Percentiles rank a stretch among this genome's conserved stretches.
phyloP scores from a whole-genome alignment of 768 basidiomycete species.

The Cubamyces sp. region DNA sequence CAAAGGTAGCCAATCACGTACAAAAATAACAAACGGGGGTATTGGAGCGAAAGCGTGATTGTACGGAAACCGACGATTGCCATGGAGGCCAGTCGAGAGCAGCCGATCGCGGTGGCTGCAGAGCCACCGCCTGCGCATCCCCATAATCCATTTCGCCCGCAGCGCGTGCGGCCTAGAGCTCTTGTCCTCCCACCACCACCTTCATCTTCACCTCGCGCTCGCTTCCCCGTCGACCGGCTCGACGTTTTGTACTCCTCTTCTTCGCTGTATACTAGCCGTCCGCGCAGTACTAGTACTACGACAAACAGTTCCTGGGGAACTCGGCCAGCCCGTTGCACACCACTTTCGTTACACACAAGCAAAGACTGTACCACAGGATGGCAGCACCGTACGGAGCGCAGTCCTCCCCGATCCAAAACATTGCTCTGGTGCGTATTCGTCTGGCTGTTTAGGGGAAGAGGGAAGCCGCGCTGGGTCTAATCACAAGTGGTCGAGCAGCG shows the following conservation, averaged over 20 bases:
- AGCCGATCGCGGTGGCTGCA: conserved; percentile 13
- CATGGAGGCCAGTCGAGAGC: conserved; percentile 20
- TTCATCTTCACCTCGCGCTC: conserved; percentile 15
- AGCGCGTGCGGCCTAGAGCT: conserved; percentile 8
- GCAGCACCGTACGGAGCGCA: conserved; percentile 19
- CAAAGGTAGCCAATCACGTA: not conserved
- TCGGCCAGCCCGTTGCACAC: not conserved
- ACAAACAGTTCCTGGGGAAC: conserved; percentile 19
- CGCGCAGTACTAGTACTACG: conserved; percentile 17
- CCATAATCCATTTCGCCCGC: conserved; percentile 12
- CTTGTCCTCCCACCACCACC: conserved; percentile 16
- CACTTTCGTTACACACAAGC: conserved; percentile 1
- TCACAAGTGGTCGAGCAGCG: conserved; percentile 16
- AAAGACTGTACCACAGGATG: conserved; percentile 15
- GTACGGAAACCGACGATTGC: conserved; percentile 7
- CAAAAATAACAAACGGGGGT: conserved; percentile 14
- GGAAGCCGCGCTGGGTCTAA: no score
- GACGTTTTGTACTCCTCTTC: conserved; percentile 26
- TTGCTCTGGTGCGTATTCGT: conserved; percentile 15
- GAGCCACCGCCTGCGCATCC: conserved; percentile 15
- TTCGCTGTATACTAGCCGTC: conserved; percentile 27
- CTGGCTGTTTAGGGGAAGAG: no score
- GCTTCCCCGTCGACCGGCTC: conserved; percentile 35
- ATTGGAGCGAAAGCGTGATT: not conserved
- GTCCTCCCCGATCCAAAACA: conserved; percentile 17